phyloP scores from a whole-genome alignment of 768 basidiomycete genomes.

The Chalciporus piperatus region DNA sequence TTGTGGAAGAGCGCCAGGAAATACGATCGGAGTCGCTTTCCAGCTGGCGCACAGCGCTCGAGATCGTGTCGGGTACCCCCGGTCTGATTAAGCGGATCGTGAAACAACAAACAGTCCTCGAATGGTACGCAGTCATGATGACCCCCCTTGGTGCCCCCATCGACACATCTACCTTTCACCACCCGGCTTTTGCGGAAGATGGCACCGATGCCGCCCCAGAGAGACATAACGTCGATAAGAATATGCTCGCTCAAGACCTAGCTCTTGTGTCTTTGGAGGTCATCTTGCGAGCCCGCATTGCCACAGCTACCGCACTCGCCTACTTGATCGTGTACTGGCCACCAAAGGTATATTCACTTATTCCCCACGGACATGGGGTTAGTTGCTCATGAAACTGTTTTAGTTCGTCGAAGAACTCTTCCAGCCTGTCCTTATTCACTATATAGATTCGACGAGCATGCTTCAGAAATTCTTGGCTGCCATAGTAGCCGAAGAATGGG shows the following conservation, averaged over 20 bases:
- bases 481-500: constrained; percentile 91
- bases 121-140: constrained; percentile 89
- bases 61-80: constrained; percentile 45
- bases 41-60: constrained; percentile 73
- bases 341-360: constrained; percentile 39
- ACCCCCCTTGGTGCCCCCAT: constrained; percentile 83
- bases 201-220: constrained; percentile 47
- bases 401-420: constrained; percentile 64
- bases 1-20: constrained; percentile 87
- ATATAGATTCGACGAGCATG: constrained; percentile 86
- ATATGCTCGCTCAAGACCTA: constrained; percentile 88
- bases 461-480: constrained; percentile 87
- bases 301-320: constrained; percentile 76
- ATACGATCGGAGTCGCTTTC: constrained; percentile 70
- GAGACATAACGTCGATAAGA: constrained; percentile 94
- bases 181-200: constrained; percentile 49
- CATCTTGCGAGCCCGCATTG: constrained; percentile 75
- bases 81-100: constrained; percentile 53
- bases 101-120: constrained; percentile 59
- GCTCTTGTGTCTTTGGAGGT: constrained; percentile 75
- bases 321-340: constrained; percentile 69
- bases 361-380: neutral
- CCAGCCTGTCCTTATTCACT: constrained; percentile 70
- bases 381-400: neutral
- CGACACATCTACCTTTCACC: constrained; percentile 67